Evolutionary conservation across 2,329 filamentous ascomycete species (phyloP).

Genomic region (Clarireedia monteithiana): DNA sequence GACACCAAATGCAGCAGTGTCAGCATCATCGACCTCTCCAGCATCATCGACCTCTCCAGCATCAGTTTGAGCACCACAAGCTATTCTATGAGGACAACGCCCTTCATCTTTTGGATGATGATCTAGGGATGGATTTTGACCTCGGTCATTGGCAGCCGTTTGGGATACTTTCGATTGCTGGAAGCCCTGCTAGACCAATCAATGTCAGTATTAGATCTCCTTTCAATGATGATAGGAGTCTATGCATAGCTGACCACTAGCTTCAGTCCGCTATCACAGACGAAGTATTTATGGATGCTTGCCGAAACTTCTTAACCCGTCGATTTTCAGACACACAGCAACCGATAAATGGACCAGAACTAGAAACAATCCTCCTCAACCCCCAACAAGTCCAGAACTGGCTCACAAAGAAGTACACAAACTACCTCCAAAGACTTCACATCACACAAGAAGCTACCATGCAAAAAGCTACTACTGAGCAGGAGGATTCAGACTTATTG

Average conservation of each 20-base stretch:
- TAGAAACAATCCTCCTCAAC: not conserved
- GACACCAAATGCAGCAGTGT: too few species aligned
- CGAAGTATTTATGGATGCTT: not conserved
- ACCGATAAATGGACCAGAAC: not conserved
- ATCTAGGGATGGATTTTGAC: too few species aligned
- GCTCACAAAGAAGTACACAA: not conserved
- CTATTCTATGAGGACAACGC: too few species aligned
- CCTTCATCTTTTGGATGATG: too few species aligned
- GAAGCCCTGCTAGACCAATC: not conserved
- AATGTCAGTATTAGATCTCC: not conserved
- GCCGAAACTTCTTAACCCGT: not conserved
- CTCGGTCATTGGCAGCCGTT: not conserved
- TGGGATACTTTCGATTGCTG: not conserved
- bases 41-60: too few species aligned
- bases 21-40: too few species aligned
- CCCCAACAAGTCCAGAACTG: not conserved
- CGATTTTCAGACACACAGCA: not conserved
- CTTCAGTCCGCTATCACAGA: not conserved
- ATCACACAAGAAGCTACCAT: too few species aligned
- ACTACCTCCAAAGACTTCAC: too few species aligned
- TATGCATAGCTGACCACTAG: not conserved
- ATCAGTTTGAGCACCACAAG: too few species aligned
- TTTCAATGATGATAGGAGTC: not conserved
- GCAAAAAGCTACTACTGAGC: too few species aligned
- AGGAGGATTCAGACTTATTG: too few species aligned